Evolutionary conservation across 495 filamentous ascomycete species (phyloP), one percentile per base, ranked within the genome.

Genomic region (Aspergillus saccharolyticus): DNA sequence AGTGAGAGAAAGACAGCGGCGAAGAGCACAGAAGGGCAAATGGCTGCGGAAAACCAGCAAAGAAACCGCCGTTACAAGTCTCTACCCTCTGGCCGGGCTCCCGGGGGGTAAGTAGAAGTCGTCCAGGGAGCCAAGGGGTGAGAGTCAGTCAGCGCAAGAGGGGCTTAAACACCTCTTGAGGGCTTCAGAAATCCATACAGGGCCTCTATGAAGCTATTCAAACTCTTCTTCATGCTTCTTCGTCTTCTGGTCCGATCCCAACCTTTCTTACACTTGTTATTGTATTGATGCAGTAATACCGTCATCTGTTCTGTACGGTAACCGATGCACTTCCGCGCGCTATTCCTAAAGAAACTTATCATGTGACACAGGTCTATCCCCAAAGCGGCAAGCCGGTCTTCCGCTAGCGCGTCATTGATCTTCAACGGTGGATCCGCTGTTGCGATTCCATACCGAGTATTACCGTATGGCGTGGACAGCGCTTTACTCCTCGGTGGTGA

Each of bases 31-130:
- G 25, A 39, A n/a, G n/a, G n/a, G n/a, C n/a, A n/a, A n/a, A n/a
- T n/a, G n/a, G n/a, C n/a, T n/a, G 33, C 33, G 33, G 33, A 58
- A 53, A 48, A 51, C 56, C 48, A 51, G 18, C n/a, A 33, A 51
- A 30, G 51, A 44, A 57, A 54, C 53, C 30, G 33, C 55, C 53
- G 53, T 64, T 64, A 65, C 63, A 62, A 65, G 63, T 61, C 44
- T 47, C 54, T 55, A 50, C 39, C 62, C 50, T 47, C 52, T 43
- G 46, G 44, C 51, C 24, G 33, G 49, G 50, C 52, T 24, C 55
- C 44, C 42, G 42, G 56, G 28, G 45, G 22, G 24, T 43, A 46
- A 52, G 21, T 22, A 51, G 28, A 42, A 44, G 52, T 19, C 59
- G 19, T 45, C 47, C 42, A 43, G 57, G 54, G 42, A 39, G 42